These are phyloP conservation scores for Lachnellula arida DNA, from an alignment of 2,329 filamentous ascomycete genomes.

Conservation along the genomic window DNA sequence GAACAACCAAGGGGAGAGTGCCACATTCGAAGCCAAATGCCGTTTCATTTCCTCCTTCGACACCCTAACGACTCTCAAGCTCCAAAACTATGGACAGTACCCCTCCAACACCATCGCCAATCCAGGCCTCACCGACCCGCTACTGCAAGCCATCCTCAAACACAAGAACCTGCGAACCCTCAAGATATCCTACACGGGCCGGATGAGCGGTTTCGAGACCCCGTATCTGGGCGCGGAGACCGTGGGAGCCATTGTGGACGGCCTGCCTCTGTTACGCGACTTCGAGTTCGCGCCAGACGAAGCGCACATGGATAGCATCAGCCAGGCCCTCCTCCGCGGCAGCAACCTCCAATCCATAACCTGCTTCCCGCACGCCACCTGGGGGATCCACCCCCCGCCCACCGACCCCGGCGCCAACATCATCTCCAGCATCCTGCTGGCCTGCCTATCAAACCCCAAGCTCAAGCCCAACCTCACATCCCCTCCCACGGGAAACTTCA, in stretches of 20 bases:
- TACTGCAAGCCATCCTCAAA: conserved; percentile 2
- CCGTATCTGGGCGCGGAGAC: background rate
- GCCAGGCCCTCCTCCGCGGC: background rate
- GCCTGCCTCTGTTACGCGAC: background rate
- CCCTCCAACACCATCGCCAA: background rate
- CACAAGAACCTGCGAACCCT: conserved; percentile 2
- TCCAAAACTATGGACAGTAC: background rate
- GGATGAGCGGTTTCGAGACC: background rate
- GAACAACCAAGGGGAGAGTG: background rate
- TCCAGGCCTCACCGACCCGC: background rate
- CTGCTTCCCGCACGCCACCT: background rate
- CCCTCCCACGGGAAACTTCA: background rate
- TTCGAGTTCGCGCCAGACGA: background rate
- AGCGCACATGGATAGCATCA: background rate
- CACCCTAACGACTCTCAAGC: conserved; percentile 1
- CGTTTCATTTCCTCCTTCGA: conserved; percentile 3
- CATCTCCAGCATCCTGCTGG: background rate
- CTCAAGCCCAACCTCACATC: background rate
- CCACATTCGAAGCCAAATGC: background rate
- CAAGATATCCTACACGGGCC: background rate
- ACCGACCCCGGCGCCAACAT: background rate
- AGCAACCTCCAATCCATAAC: background rate
- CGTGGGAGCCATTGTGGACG: background rate
- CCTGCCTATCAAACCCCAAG: background rate
- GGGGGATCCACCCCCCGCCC: background rate